These are phyloP conservation scores for Microstegium vimineum DNA, from an alignment of 176 grass and related monocot genomes.

Conservation along the genomic window DNA sequence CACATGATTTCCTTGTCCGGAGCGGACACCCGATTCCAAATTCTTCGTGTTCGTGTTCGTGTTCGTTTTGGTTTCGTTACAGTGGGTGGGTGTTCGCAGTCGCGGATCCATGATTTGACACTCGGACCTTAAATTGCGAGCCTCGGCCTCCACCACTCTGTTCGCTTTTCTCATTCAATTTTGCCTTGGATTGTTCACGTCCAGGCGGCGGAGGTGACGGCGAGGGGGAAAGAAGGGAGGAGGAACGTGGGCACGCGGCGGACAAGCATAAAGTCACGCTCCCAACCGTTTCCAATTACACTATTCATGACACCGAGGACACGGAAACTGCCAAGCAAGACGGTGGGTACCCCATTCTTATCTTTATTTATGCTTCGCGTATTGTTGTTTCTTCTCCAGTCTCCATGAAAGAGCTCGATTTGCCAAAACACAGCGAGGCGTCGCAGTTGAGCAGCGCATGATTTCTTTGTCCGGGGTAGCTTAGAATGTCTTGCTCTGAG, in stretches of 20 bases:
- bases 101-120: conserved; percentile 18
- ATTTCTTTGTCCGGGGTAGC: no score
- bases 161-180: background rate
- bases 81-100: background rate
- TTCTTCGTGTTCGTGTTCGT: background rate
- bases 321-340: conserved; percentile 24
- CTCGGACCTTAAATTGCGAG: background rate
- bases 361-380: background rate
- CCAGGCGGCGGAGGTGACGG: conserved; percentile 26
- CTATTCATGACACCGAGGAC: conserved; percentile 62
- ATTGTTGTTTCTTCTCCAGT: background rate
- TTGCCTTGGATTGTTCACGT: background rate
- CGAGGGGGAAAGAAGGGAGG: background rate
- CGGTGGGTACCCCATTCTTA: conserved; percentile 15
- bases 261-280: conserved; percentile 67
- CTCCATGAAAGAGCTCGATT: background rate
- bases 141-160: background rate
- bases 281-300: conserved; percentile 92
- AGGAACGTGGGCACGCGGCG: background rate
- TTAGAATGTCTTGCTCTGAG: background rate
- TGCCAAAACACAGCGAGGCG: background rate
- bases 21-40: background rate
- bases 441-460: no score
- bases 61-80: background rate
- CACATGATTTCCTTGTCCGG: background rate